Conservation (phyloP, 345 rosid species). For the Cardiospermum halicacabum region DNA sequence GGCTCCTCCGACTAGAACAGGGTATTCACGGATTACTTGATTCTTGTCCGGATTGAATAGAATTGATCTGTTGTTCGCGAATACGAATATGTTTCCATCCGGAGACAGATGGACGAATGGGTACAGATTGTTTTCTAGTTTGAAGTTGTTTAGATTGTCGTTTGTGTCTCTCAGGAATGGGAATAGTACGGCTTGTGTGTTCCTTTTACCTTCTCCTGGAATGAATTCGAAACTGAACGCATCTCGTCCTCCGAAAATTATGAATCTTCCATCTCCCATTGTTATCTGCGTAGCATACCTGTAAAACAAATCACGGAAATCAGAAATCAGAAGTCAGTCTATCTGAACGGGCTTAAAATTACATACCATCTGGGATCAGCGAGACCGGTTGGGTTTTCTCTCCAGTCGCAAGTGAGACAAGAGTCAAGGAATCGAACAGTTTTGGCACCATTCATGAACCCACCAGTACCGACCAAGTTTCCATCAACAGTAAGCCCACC, state of each 20-base stretch:
- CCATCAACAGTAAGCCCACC: conserved; percentile 73
- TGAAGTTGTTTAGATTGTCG: background rate
- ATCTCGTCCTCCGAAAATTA: conserved; percentile 72
- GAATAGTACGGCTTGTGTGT: background rate
- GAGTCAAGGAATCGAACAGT: conserved; percentile 47
- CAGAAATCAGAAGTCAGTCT: background rate
- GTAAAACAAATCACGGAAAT: no score
- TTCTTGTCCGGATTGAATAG: conserved; percentile 46
- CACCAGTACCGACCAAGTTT: conserved; percentile 66
- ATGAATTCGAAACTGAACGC: conserved; percentile 70
- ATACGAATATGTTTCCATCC: conserved; percentile 24
- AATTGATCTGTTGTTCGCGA: conserved; percentile 34
- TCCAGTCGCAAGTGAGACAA: conserved; percentile 44
- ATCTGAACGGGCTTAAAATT: no score
- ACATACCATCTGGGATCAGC: conserved; percentile 61
- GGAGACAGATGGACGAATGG: conserved; percentile 24
- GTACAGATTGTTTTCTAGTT: conserved; percentile 10
- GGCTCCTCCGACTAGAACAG: conserved; percentile 58
- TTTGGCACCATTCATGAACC: conserved; percentile 53
- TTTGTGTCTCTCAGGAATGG: conserved; percentile 8
- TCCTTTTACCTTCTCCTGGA: conserved; percentile 28
- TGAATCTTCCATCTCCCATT: conserved; percentile 49
- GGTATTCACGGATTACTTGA: conserved; percentile 51
- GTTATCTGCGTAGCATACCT: conserved; percentile 33
- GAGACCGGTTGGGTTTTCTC: conserved; percentile 54